Evolutionary conservation across 768 basidiomycete genomes (phyloP), one percentile per base, ranked within the genome.

Genomic region (Calocybe cyanea): DNA sequence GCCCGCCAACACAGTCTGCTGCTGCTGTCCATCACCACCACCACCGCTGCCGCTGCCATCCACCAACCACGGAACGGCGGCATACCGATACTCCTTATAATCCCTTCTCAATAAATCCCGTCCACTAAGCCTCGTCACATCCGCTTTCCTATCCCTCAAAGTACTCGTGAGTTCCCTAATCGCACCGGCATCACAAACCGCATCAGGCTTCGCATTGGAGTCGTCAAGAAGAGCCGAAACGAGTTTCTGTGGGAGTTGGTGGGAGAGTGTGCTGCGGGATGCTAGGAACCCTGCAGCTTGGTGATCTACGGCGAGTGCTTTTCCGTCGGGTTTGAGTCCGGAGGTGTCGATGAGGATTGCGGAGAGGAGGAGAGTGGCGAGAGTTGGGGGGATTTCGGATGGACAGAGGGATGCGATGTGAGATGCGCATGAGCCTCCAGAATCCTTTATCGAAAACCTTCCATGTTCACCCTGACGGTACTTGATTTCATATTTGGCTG

Each of bases 31-130:
- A 28, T 28, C n/a, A n/a, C 93, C 1, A 82, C 82, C 46, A 75
- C 76, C 32, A 90, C 68, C 6, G 66, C n/a, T n/a, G n/a, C n/a
- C n/a, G n/a, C n/a, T n/a, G 56, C 7, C 57, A 48, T 14, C 59
- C 61, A 70, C 58, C 2, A 83, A 74, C 25, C 25, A 28, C 25
- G 25, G 25, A 28, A 28, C 25, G 11, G 25, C 25, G 0, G 68
- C 63, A 47, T 80, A 63, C 1, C 63, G 60, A 58, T 92, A 95
- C 53, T 95, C 83, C 62, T 99, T 98, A 73, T 93, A 99, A 66
- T 99, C 96, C n/a, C 96, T 71, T 10, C 92, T 75, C 4, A 99
- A 75, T 15, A 97, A 78, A 57, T 97, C 92, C 45, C 77, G 73
- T 0, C 81, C 79, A 7, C 67, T 69, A 14, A 97, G 72, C 50